These are phyloP conservation scores for Pseudohalonectria lignicola DNA, from an alignment of 2,329 filamentous ascomycete species.

Conservation along the genomic window DNA sequence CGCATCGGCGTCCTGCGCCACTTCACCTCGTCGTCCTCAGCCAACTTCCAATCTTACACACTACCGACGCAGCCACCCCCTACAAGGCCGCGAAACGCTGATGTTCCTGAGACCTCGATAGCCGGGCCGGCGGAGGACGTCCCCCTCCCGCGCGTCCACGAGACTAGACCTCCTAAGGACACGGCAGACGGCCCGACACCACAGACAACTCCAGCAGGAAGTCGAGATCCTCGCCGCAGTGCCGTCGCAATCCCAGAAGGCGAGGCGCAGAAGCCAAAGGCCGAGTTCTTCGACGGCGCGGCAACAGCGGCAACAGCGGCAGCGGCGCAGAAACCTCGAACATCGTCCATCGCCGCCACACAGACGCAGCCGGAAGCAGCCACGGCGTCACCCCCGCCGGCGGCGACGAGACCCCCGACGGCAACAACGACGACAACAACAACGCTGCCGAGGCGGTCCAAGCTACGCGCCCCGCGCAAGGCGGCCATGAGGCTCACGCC, in stretches of 20 bases:
- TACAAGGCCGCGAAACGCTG: conserved; percentile 27
- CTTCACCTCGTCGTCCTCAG: conserved; percentile 22
- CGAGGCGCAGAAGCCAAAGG: conserved; percentile 57
- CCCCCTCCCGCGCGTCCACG: conserved; percentile 35
- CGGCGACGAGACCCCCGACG: background rate
- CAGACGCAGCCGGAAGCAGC: background rate
- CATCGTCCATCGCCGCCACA: too few relatives aligned
- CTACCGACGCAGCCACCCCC: conserved; percentile 26
- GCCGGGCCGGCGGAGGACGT: conserved; percentile 15
- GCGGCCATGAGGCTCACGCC: conserved; percentile 82
- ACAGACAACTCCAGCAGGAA: conserved; percentile 7
- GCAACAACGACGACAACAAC: conserved; percentile 3
- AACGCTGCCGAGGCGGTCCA: conserved; percentile 29
- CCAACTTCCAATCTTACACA: conserved; percentile 40
- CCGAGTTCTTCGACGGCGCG: conserved; percentile 17
- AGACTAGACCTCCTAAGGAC: conserved; percentile 36
- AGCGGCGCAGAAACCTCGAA: background rate
- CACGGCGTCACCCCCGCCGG: background rate
- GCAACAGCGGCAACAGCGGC: background rate
- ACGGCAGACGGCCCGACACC: too few relatives aligned
- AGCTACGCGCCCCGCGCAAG: conserved; percentile 65
- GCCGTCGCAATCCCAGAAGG: conserved; percentile 44
- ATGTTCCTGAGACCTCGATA: conserved; percentile 35
- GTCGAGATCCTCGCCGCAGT: conserved; percentile 7
- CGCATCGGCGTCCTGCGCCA: conserved; percentile 28